Base-by-base conservation (phyloP, 2,329 filamentous ascomycete genomes). In the Aspergillus neotritici region DNA sequence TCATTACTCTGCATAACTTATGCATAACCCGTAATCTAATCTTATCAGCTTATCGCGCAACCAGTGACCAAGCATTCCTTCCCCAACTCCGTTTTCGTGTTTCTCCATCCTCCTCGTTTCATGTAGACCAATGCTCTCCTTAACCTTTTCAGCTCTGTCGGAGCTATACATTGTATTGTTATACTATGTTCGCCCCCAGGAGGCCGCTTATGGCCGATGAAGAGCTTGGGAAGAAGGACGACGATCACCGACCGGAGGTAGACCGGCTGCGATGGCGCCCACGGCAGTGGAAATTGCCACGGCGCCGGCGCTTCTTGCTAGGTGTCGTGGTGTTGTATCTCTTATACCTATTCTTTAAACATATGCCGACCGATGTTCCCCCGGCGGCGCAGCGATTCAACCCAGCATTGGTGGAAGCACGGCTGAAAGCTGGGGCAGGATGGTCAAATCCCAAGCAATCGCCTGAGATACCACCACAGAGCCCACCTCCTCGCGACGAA, bases 221-320 rank as follows among this genome's bases (percentile, higher is more conserved):
- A 65, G 79, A 83, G 70, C 70, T 81, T 46, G 79, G 78, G 44
- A 83, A 83, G 65, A 79, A 78, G 58, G 75, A 83, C 62, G 80
- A 83, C 61, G 78, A 82, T 61, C 76, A 78, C 61, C 71, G 65
- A 47, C 69, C 67, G 5, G 57, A 57, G 12, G 51, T 53, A 39
- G 57, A 53, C 33, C 51, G 41, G 39, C 50, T 59, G 40, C 54
- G 59, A 29, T 52, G 59, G 35, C 48, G 54, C 13, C 63, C 67
- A 57, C 61, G 58, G 37, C 54, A 63, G 39, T 60, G 62, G 54
- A 58, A 56, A 46, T 44, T 53, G 11, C 63, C 65, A 40, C 65
- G 68, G 14, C 61, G 62, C 40, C 77, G 76, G 58, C 77, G 82
- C 38, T 56, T 81, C 28, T 57, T 71, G 11, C 43, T 78, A 4